These are phyloP conservation scores for Hibiscus trionum DNA, from an alignment of 345 rosid species.

Conservation along the genomic window DNA sequence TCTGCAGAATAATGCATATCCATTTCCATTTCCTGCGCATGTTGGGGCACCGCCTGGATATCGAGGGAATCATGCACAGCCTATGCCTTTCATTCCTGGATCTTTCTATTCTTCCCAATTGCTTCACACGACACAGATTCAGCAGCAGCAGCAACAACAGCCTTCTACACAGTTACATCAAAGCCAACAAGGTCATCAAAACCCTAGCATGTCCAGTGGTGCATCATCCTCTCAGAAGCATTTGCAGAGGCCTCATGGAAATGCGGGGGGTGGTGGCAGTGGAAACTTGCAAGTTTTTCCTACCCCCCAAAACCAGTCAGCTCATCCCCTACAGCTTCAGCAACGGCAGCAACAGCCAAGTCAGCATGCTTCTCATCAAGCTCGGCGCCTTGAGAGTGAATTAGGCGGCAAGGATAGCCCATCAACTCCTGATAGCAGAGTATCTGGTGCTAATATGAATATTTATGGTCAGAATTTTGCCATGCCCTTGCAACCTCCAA, in stretches of 20 bases:
- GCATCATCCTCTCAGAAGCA: constrained; percentile 77
- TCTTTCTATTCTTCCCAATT: constrained; percentile 74
- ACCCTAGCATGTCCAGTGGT: constrained; percentile 58
- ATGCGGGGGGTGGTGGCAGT: constrained; percentile 33
- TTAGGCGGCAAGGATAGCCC: constrained; percentile 73
- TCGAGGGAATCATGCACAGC: constrained; percentile 63
- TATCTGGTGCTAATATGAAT: constrained; percentile 45
- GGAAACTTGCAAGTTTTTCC: constrained; percentile 65
- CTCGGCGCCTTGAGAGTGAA: constrained; percentile 49
- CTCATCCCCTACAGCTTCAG: constrained; percentile 43
- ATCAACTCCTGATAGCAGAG: constrained; percentile 69
- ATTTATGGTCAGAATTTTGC: constrained; percentile 61
- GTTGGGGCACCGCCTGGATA: constrained; percentile 67
- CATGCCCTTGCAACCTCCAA: constrained; percentile 51
- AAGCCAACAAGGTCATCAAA: constrained; percentile 64
- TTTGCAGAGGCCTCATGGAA: constrained; percentile 48
- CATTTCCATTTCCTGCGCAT: constrained; percentile 85
- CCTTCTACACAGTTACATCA: constrained; percentile 43
- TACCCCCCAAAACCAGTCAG: constrained; percentile 40
- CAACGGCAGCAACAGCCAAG: constrained; percentile 54
- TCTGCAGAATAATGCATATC: constrained; percentile 69
- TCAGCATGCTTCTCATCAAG: constrained; percentile 51
- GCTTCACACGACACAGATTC: constrained; percentile 66
- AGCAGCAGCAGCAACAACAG: constrained; percentile 33
- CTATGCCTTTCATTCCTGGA: constrained; percentile 75